Conservation (phyloP, 176 grass and related monocot genomes). For the Aegilops speltoides region DNA sequence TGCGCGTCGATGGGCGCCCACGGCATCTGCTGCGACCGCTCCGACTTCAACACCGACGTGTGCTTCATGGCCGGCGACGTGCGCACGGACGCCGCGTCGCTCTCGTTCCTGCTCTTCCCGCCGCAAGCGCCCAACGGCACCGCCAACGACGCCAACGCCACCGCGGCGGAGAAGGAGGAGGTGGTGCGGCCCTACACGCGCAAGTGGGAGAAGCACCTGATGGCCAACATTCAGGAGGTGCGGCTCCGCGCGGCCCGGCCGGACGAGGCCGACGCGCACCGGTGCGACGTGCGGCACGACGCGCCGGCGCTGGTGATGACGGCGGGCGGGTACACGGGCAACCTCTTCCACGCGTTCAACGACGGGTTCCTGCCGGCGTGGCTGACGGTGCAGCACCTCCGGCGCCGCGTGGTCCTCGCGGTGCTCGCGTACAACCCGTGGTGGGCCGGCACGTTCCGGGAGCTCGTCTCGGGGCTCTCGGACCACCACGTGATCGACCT, state of each 20-base stretch:
- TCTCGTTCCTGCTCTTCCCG: conserved; percentile 41
- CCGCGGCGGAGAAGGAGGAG: conserved; percentile 46
- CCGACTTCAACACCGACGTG: conserved; percentile 55
- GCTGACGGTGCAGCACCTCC: conserved; percentile 68
- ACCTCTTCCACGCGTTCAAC: conserved; percentile 74
- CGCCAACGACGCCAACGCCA: neutral
- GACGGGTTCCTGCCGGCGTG: conserved; percentile 64
- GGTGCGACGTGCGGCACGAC: conserved; percentile 70
- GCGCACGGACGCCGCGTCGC: conserved; percentile 47
- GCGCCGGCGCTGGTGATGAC: conserved; percentile 56
- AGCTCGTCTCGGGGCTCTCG: conserved; percentile 49
- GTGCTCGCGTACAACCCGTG: conserved; percentile 58
- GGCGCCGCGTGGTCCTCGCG: conserved; percentile 43
- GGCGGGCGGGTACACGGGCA: conserved; percentile 64
- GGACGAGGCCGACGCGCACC: neutral
- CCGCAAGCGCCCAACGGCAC: neutral
- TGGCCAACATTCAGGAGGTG: conserved; percentile 49
- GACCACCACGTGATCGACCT: conserved; percentile 49
- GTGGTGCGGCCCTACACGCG: conserved; percentile 60
- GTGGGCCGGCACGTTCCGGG: conserved; percentile 57
- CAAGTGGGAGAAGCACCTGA: conserved; percentile 73
- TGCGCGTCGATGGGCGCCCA: conserved; percentile 34
- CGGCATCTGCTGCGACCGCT: conserved; percentile 79
- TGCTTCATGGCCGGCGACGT: conserved; percentile 87
- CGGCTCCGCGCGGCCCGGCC: conserved; percentile 20